Percentiles rank a stretch among this genome's conserved stretches.
phyloP scores from a whole-genome alignment of 1,284 basidiomycete genomes.

The Mycena citricolor region DNA sequence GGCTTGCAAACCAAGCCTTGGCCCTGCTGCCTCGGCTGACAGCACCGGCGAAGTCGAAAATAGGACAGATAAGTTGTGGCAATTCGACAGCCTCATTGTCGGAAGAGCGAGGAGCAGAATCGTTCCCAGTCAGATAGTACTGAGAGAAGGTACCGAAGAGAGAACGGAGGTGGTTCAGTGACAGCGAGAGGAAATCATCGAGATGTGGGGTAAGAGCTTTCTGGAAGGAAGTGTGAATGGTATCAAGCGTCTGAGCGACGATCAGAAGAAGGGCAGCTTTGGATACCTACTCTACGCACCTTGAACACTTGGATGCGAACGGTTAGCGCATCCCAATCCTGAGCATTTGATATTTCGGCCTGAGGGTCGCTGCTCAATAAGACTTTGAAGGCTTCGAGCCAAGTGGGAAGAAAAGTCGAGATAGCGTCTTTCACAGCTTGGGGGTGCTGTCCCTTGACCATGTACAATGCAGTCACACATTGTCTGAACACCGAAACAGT shows the following conservation, averaged over 20 bases:
- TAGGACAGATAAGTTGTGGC: conserved; percentile 71
- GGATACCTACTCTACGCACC: conserved; percentile 40
- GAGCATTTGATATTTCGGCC: conserved; percentile 54
- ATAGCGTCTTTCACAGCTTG: conserved; percentile 83
- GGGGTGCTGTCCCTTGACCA: conserved; percentile 92
- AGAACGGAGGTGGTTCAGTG: conserved; percentile 64
- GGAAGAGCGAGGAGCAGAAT: conserved; percentile 57
- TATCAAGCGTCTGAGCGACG: conserved; percentile 62
- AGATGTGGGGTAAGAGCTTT: conserved; percentile 62
- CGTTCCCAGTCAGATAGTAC: conserved; percentile 65
- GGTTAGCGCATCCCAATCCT: conserved; percentile 76
- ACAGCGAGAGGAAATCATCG: conserved; percentile 57
- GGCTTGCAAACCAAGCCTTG: conserved; percentile 57
- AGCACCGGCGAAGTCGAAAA: conserved; percentile 79
- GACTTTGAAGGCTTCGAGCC: conserved; percentile 84
- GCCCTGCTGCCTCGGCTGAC: conserved; percentile 62
- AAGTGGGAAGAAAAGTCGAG: conserved; percentile 79
- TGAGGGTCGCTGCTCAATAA: conserved; percentile 68
- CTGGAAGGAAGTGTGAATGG: conserved; percentile 76
- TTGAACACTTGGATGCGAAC: conserved; percentile 80
- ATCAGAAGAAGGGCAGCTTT: conserved; percentile 9
- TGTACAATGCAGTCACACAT: conserved; percentile 86
- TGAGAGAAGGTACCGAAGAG: conserved; percentile 67
- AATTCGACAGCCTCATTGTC: conserved; percentile 82
- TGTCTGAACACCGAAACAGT: conserved; percentile 90